These are phyloP conservation scores for Coemansia erecta DNA, from an alignment of 192 early-diverging fungal genomes.

Conservation along the genomic window DNA sequence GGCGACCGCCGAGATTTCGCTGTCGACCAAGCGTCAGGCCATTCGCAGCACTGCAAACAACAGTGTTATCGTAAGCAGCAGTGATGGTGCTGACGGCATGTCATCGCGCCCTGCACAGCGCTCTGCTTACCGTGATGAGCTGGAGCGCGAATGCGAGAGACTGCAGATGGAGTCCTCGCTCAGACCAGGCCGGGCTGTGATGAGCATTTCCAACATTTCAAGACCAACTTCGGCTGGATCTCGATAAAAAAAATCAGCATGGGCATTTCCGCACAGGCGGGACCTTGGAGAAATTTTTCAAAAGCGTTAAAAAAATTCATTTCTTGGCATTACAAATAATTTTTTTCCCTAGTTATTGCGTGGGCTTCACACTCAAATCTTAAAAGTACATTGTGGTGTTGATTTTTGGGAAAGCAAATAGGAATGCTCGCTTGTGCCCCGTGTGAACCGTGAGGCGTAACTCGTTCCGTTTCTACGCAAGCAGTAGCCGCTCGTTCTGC, in stretches of 20 bases:
- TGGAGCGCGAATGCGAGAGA: constrained; percentile 47
- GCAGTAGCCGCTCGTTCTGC: constrained; percentile 35
- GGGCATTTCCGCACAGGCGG: background rate
- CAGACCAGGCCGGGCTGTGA: background rate
- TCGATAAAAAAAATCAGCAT: background rate
- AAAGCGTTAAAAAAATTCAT: background rate
- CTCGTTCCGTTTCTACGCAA: constrained; percentile 7
- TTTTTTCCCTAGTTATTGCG: background rate
- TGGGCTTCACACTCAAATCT: background rate
- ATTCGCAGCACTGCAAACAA: constrained; percentile 4
- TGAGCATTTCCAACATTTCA: constrained; percentile 1
- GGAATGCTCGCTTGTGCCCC: background rate
- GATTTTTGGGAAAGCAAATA: background rate
- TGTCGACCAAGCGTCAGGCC: constrained; percentile 20
- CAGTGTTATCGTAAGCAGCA: constrained; percentile 3
- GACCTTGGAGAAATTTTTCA: background rate
- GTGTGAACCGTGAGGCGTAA: constrained; percentile 1
- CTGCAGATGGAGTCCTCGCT: constrained; percentile 15
- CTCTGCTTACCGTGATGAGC: constrained; percentile 32
- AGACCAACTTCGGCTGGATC: constrained; percentile 6
- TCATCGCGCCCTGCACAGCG: constrained; percentile 5
- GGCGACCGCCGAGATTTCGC: constrained; percentile 36
- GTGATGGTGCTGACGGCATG: background rate
- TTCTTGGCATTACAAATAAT: background rate
- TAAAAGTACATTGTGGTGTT: background rate